A percentile compares a stretch with the other conserved stretches of the same genome.
These are phyloP conservation scores for Claviceps paspali DNA, from an alignment of 2,329 filamentous ascomycete genomes.

Conservation along the genomic window DNA sequence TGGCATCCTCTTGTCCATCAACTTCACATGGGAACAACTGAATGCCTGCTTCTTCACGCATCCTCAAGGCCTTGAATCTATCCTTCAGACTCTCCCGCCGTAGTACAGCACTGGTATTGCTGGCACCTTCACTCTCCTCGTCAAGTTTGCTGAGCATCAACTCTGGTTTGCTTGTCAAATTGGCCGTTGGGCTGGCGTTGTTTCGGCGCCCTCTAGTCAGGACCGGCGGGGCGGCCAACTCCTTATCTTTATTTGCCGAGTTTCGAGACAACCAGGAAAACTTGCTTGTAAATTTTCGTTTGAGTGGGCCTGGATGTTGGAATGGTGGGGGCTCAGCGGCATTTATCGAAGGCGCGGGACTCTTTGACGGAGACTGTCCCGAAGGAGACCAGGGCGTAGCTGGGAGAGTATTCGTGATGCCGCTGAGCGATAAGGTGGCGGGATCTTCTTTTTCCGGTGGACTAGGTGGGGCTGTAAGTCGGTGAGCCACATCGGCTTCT, in stretches of 20 bases:
- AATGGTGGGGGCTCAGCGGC: slow-evolving; percentile 18
- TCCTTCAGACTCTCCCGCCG: slow-evolving; percentile 54
- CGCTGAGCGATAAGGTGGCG: slow-evolving; percentile 46
- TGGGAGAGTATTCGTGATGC: slow-evolving; percentile 57
- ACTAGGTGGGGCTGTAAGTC: slow-evolving; percentile 15
- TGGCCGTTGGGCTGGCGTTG: slow-evolving; percentile 66
- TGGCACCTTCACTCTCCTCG: slow-evolving; percentile 44
- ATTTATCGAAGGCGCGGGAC: slow-evolving; percentile 20
- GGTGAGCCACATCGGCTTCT: slow-evolving; percentile 9
- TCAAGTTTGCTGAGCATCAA: slow-evolving; percentile 64
- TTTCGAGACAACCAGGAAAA: slow-evolving; percentile 72
- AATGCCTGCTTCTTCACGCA: slow-evolving; percentile 56
- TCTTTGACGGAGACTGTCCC: slow-evolving; percentile 33
- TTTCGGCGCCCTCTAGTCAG: slow-evolving; percentile 41
- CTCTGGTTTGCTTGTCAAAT: slow-evolving; percentile 66
- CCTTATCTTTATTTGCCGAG: slow-evolving; percentile 41
- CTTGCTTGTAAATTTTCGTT: slow-evolving; percentile 71
- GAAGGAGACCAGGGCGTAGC: slow-evolving; percentile 57
- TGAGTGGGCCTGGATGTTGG: slow-evolving; percentile 18
- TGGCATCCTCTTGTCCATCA: slow-evolving; percentile 24
- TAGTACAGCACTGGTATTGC: slow-evolving; percentile 29
- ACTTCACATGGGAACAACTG: slow-evolving; percentile 36
- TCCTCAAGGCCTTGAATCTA: slow-evolving; percentile 60
- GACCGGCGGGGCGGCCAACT: slow-evolving; percentile 39
- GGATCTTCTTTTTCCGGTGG: slow-evolving; percentile 23